Conservation (phyloP, 805 yeast genomes). For the Zygotorulaspora danielsina region DNA sequence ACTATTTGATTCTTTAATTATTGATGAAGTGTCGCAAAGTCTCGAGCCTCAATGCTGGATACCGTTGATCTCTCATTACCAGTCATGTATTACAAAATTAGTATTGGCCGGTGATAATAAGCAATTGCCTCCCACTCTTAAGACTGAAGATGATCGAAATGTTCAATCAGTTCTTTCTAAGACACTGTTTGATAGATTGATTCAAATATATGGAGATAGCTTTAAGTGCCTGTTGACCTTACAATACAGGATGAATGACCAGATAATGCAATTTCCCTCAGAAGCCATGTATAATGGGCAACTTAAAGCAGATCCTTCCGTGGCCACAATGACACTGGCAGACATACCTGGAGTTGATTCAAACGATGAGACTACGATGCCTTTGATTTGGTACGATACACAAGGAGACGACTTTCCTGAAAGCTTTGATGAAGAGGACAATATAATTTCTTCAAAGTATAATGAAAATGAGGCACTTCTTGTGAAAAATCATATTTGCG, state of each 20-base stretch:
- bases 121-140: constrained; percentile 89
- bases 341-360: constrained; percentile 51
- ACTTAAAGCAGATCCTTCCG: constrained; percentile 26
- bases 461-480: constrained; percentile 74
- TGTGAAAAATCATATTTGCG: constrained; percentile 52
- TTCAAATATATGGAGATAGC: constrained; percentile 43
- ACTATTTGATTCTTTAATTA: constrained; percentile 73
- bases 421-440: constrained; percentile 36
- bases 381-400: constrained; percentile 84
- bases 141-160: constrained; percentile 44
- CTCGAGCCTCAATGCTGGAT: constrained; percentile 97
- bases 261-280: constrained; percentile 78
- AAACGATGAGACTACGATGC: constrained; percentile 52
- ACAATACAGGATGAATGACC: constrained; percentile 83
- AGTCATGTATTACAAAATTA: constrained; percentile 47
- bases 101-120: constrained; percentile 90
- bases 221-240: constrained; percentile 59
- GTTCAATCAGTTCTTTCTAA: constrained; percentile 47
- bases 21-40: constrained; percentile 94
- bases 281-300: constrained; percentile 48
- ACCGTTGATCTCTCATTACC: constrained; percentile 66
- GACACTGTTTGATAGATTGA: constrained; percentile 79
- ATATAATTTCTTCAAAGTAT: constrained; percentile 51
- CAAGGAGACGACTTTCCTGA: constrained; percentile 85
- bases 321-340: constrained; percentile 45